phyloP scores from a whole-genome alignment of 768 basidiomycete genomes.

The Tubosaeta sp. region DNA sequence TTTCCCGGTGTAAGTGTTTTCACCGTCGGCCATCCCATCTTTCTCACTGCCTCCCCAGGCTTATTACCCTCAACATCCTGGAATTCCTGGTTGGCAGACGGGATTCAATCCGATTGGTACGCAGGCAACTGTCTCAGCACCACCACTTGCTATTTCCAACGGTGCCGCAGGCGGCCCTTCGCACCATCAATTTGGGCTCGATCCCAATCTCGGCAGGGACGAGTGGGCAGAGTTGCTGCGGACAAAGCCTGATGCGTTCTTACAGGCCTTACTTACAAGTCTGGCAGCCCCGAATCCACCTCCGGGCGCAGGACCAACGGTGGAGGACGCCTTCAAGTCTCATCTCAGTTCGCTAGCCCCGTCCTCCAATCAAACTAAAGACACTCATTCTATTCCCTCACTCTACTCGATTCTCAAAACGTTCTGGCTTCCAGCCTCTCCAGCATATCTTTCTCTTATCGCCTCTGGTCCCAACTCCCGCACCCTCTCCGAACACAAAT shows the following conservation, averaged over 20 bases:
- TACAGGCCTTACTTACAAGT: constrained; percentile 52
- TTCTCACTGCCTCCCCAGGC: constrained; percentile 20
- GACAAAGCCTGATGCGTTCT: constrained; percentile 53
- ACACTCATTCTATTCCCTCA: constrained; percentile 55
- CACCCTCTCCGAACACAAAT: constrained; percentile 68
- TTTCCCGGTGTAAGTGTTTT: constrained; percentile 28
- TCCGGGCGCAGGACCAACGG: constrained; percentile 54
- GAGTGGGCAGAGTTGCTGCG: constrained; percentile 64
- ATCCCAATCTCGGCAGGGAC: constrained; percentile 51
- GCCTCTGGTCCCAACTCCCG: constrained; percentile 65
- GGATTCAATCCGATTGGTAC: constrained; percentile 25
- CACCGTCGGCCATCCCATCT: background rate
- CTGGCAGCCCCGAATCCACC: constrained; percentile 62
- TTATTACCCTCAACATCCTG: constrained; percentile 31
- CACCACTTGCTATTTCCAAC: constrained; percentile 34
- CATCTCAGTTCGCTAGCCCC: constrained; percentile 65
- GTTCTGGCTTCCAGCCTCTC: constrained; percentile 80
- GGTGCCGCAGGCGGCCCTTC: constrained; percentile 12
- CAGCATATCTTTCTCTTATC: constrained; percentile 71
- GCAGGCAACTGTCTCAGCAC: constrained; percentile 28
- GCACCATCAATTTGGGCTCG: constrained; percentile 35
- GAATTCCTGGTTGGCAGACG: constrained; percentile 28
- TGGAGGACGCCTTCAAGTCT: constrained; percentile 76
- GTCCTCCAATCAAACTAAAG: constrained; percentile 38
- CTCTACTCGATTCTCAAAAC: constrained; percentile 77